Base-by-base conservation (phyloP, 2,329 filamentous ascomycete genomes). In the Colletotrichum caudatum region DNA sequence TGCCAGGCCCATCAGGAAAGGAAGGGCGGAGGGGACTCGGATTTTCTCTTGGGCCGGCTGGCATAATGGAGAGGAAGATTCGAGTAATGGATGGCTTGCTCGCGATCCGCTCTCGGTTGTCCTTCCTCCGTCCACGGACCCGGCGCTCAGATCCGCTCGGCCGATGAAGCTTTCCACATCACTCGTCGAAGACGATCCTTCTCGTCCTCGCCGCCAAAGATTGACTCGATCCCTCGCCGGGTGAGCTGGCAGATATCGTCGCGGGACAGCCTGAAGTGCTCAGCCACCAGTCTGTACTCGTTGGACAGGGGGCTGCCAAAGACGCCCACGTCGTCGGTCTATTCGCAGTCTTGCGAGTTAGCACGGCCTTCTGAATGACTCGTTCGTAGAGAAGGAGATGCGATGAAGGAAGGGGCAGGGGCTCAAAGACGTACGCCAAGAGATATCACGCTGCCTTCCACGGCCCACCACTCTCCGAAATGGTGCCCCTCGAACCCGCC, bases 321-420 rank as follows among this genome's bases (percentile, higher is more conserved):
- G 29, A 96, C 89, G 2, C 93, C 94, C 12, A 95, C 91, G 76
- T 96, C 93, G 78, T 96, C 94, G 1, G 93, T 96, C 92, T 94
- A 72, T 48, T 54, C 5, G 53, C 44, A 51, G 23, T 66, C 61
- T 59, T 58, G 48, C 23, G 8, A 33, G 46, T 61, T 23, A 60
- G 64, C 64, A 23, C 20, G 14, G 53, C 20, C 53, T 57, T 16
- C 26, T 29, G 2, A 44, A 29, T 11, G 33, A 20, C 23, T 29
- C 5, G 26, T 23, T 9, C 23, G 46, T 20, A 2, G 14, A 51
- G 44, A 7, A 50, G 35, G 11, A 23, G 23, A 4, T 37, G 37
- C 37, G 7, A 33, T 16, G 53, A 58, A 29, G n/a, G 12, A 39
- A 23, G 20, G 23, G 18, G 39, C 41, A 58, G 51, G 58, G 53